These are phyloP conservation scores for Blastocladiella britannica DNA, from an alignment of 192 early-diverging fungal genomes.

Conservation along the genomic window DNA sequence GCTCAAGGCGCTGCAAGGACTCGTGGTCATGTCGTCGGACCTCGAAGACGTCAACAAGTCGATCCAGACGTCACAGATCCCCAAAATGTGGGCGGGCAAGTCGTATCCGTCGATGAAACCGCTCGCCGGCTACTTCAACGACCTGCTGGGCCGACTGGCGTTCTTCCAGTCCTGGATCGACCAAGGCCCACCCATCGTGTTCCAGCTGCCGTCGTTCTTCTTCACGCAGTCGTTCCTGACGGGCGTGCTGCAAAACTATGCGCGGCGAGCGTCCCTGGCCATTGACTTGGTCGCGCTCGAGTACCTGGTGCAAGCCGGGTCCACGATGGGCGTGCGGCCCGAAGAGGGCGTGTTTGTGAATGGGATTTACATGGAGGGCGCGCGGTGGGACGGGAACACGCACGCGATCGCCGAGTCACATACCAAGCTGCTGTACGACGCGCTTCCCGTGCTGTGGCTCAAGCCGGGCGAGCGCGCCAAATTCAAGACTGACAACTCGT, in stretches of 20 bases:
- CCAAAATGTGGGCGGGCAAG: constrained; percentile 37
- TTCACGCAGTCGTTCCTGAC: constrained; percentile 49
- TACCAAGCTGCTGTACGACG: constrained; percentile 35
- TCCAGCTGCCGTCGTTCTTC: constrained; percentile 45
- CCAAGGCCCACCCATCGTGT: constrained; percentile 25
- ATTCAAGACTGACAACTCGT: constrained; percentile 8
- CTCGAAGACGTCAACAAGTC: constrained; percentile 40
- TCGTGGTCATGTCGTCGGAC: constrained; percentile 39
- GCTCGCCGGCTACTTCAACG: constrained; percentile 27
- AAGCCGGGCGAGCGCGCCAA: constrained; percentile 24
- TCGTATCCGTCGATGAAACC: constrained; percentile 40
- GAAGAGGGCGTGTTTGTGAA: constrained; percentile 29
- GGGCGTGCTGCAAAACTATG: constrained; percentile 39
- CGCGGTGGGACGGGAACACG: constrained; percentile 25
- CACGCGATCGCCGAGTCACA: constrained; percentile 24
- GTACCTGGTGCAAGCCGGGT: constrained; percentile 18
- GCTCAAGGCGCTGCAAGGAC: constrained; percentile 37
- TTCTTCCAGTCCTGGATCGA: constrained; percentile 40
- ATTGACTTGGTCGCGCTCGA: constrained; percentile 36
- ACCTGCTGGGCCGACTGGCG: constrained; percentile 26
- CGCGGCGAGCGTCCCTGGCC: constrained; percentile 31
- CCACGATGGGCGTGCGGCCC: constrained; percentile 10
- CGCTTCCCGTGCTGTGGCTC: constrained; percentile 37
- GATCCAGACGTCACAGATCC: constrained; percentile 27
- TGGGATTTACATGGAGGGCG: constrained; percentile 35